Percentiles rank a stretch among this genome's conserved stretches.
Evolutionary conservation across 2,329 filamentous ascomycete species (phyloP).

Genomic region (Fusarium anguioides): DNA sequence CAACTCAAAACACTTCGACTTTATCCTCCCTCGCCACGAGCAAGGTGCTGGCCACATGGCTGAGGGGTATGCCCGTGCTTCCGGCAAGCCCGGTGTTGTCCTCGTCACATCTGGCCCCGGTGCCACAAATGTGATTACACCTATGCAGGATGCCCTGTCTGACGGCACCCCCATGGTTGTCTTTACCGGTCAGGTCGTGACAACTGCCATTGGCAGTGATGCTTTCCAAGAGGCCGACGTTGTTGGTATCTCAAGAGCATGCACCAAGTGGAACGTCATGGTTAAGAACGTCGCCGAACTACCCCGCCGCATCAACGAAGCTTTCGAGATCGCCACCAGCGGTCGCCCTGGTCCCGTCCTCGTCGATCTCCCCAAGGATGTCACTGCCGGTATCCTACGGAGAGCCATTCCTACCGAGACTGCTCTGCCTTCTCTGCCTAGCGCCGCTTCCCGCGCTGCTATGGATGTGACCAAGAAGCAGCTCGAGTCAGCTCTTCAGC

Average conservation of each 20-base stretch:
- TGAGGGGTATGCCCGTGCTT: slow-evolving; percentile 91
- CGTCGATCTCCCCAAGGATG: slow-evolving; percentile 95
- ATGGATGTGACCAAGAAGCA: slow-evolving; percentile 78
- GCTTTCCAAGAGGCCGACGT: slow-evolving; percentile 98
- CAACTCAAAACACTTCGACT: slow-evolving; percentile 96
- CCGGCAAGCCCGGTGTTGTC: slow-evolving; percentile 93
- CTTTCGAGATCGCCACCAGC: slow-evolving; percentile 96
- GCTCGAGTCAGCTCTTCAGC: slow-evolving; percentile 77
- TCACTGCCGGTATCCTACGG: slow-evolving; percentile 85
- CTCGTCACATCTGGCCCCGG: slow-evolving; percentile 94
- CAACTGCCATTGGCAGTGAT: slow-evolving; percentile 67
- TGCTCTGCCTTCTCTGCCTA: slow-evolving; percentile 82
- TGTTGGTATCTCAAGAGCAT: slow-evolving; percentile 82
- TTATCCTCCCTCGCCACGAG: slow-evolving; percentile 92
- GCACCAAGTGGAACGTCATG: slow-evolving; percentile 98
- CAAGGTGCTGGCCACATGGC: slow-evolving; percentile 99
- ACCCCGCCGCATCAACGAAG: slow-evolving; percentile 94
- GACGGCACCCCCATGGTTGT: slow-evolving; percentile 86
- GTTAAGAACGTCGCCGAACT: slow-evolving; percentile 94
- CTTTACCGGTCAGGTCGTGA: slow-evolving; percentile 87
- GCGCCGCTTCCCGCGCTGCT: slow-evolving; percentile 82
- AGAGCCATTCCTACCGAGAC: slow-evolving; percentile 83
- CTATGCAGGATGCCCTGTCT: slow-evolving; percentile 91
- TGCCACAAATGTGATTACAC: slow-evolving; percentile 89
- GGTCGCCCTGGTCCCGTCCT: slow-evolving; percentile 94